Conservation (phyloP, 202 grass and related monocot species). For the Elaeis oleifera region DNA sequence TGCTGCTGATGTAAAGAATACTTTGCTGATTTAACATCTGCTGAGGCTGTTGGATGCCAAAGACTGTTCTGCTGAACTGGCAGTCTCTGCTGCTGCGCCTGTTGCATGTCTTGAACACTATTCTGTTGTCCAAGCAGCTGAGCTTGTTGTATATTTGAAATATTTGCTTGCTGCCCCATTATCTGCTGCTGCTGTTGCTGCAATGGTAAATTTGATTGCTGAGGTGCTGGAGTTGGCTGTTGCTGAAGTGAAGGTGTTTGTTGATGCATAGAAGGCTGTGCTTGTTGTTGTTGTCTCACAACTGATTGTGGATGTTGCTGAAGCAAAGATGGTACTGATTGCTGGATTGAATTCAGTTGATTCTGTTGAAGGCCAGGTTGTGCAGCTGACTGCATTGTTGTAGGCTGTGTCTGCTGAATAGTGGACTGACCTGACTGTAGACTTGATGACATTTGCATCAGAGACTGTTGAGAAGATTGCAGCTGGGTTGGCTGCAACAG, state of each 20-base stretch:
- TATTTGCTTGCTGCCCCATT: constrained; percentile 34
- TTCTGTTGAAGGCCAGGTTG: constrained; percentile 58
- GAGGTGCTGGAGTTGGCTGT: constrained; percentile 25
- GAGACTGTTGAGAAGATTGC: constrained; percentile 64
- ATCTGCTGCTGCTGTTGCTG: constrained; percentile 51
- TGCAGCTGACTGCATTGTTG: constrained; percentile 40
- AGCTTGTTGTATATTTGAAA: constrained; percentile 49
- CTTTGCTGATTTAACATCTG: constrained; percentile 71
- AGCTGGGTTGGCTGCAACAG: constrained; percentile 55
- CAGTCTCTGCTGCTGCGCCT: constrained; percentile 39
- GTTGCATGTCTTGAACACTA: constrained; percentile 48
- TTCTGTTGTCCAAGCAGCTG: constrained; percentile 59
- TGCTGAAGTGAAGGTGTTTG: constrained; percentile 49
- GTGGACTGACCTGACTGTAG: constrained; percentile 51
- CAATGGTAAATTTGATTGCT: constrained; percentile 45
- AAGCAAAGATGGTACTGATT: constrained; percentile 53
- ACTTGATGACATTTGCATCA: constrained; percentile 59
- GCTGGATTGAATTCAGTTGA: constrained; percentile 54
- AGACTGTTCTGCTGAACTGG: constrained; percentile 66
- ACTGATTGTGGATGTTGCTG: constrained; percentile 56
- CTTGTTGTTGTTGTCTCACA: constrained; percentile 52
- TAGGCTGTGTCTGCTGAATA: constrained; percentile 41
- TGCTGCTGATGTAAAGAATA: constrained; percentile 58
- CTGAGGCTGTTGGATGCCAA: constrained; percentile 63
- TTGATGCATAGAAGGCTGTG: constrained; percentile 58